Conservation (phyloP, 1,284 basidiomycete species). For the Cryptococcus sp. region DNA sequence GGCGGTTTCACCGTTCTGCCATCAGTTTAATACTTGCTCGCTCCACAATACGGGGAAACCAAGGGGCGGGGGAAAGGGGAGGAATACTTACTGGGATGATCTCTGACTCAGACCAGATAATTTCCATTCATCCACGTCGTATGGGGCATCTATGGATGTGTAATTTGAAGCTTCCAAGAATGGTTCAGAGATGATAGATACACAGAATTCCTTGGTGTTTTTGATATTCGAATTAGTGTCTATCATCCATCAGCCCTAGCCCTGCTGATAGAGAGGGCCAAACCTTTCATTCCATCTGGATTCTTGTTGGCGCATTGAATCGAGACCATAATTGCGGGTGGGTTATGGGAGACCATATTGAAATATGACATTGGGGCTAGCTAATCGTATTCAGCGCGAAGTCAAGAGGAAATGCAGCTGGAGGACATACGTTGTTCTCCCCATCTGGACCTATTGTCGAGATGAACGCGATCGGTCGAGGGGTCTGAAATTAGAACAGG, state of each 20-base stretch:
- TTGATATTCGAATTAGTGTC: conserved; percentile 68
- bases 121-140: conserved; percentile 64
- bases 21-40: too few species aligned
- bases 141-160: conserved; percentile 63
- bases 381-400: conserved; percentile 52
- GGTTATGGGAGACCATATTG: conserved; percentile 55
- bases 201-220: conserved; percentile 64
- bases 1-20: conserved; percentile 56
- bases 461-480: conserved; percentile 69
- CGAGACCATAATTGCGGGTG: conserved; percentile 63
- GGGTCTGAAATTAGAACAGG: conserved; percentile 37
- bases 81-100: conserved; percentile 55
- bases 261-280: conserved; percentile 2
- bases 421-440: conserved; percentile 57
- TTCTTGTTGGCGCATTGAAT: conserved; percentile 46
- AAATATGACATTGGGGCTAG: conserved; percentile 48
- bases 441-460: conserved; percentile 60
- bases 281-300: conserved; percentile 29
- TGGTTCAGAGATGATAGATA: conserved; percentile 70
- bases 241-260: conserved; percentile 40
- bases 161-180: conserved; percentile 69
- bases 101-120: conserved; percentile 64
- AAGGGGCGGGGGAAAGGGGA: neutral
- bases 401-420: neutral
- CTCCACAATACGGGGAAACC: too few species aligned